Base-by-base conservation (phyloP, 2,329 filamentous ascomycete species). In the Sarocladium strictum region DNA sequence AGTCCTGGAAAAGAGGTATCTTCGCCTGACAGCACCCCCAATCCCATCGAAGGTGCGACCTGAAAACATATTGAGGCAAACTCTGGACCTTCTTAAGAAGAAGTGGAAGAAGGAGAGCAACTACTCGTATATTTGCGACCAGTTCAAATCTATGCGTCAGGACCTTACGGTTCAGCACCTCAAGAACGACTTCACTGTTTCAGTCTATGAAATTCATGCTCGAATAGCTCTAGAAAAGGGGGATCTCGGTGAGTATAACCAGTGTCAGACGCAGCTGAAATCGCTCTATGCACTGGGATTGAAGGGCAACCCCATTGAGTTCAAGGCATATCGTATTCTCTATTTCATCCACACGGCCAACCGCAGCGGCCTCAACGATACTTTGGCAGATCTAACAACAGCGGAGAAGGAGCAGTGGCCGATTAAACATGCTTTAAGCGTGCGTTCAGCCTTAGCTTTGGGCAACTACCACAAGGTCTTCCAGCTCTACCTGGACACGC, bases 231-330 rank as follows among this genome's bases (percentile, higher is more conserved):
- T 99, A 72, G 93, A 99, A 74, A 97, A 95, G 81, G 91, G 89
- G 75, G 94, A 99, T 79, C 84, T 97, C 78, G 93, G 94, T 99
- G 94, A 99, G 94, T 99, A 99, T 94, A 99, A 99, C 78, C 94
- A 99, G 81, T 99, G 94, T 74, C 94, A 99, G 78, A 97, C 94
- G 66, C 94, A 99, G 76, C 80, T 99, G 68, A 90, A 90, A 72
- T 90, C 88, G 61, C 78, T 99, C 65, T 97, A 99, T 74, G 83
- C 84, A 70, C 83, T 90, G 75, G 88, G 89, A 62, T 77, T 96
- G 69, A 90, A 90, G 67, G 94, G 93, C 65, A 91, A 92, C 72
- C 85, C 89, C 67, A 86, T 89, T 75, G 94, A 99, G 74, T 99
- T 99, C 76, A 94, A 94, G 83, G 94, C 93, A 60, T 99, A 99